phyloP scores from a whole-genome alignment of 2,329 filamentous ascomycete genomes.

The Aspergillus cejpii region DNA sequence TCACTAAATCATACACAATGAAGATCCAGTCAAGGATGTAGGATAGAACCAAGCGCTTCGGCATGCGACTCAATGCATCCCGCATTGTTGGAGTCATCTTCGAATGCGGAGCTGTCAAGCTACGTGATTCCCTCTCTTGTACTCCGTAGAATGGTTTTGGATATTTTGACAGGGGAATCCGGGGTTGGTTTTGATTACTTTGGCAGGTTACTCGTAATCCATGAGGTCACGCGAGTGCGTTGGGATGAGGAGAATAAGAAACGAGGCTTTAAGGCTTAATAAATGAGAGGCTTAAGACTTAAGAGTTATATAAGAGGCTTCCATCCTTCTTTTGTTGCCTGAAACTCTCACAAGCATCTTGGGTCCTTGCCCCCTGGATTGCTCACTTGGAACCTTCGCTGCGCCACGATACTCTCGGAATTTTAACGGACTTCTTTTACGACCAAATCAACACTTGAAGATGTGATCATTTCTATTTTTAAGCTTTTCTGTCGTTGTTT shows the following conservation, averaged over 20 bases:
- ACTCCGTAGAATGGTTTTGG: no score
- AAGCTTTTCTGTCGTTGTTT: background rate
- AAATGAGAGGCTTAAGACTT: no score
- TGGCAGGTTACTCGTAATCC: background rate
- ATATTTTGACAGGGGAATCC: background rate
- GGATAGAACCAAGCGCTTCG: constrained; percentile 53
- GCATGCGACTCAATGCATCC: constrained; percentile 22
- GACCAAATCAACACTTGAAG: background rate
- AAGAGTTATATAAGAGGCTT: no score
- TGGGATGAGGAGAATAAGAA: background rate
- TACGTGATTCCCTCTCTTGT: background rate
- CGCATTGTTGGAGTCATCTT: constrained; percentile 2
- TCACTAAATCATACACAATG: constrained; percentile 48
- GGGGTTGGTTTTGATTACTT: background rate
- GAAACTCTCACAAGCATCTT: no score
- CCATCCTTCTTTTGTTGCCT: no score
- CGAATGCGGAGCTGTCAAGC: background rate
- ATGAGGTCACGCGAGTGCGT: background rate
- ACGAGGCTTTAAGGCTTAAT: background rate
- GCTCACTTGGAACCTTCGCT: no score
- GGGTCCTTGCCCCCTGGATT: no score
- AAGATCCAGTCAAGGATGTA: constrained; percentile 71
- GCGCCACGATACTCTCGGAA: no score
- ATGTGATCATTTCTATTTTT: background rate
- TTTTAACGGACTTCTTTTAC: no score